phyloP scores from a whole-genome alignment of 2,329 filamentous ascomycete genomes.

The Aspergillus sp. region DNA sequence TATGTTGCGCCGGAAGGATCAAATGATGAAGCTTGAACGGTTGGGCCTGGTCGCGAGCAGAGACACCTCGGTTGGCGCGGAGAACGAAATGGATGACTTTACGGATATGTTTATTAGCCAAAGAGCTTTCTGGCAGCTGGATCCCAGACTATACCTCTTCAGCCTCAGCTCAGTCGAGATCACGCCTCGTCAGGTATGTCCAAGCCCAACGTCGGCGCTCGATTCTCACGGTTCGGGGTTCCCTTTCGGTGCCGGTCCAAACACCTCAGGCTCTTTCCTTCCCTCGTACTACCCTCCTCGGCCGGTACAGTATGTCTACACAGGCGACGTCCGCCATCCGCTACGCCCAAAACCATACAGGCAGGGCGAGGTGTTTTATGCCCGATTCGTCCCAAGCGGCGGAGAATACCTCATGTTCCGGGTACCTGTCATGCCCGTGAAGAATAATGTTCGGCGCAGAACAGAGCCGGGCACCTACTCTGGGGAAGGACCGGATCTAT shows the following conservation, averaged over 20 bases:
- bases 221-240: slow-evolving; percentile 5
- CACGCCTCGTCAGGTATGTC: background rate
- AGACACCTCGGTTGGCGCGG: background rate
- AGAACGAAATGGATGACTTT: background rate
- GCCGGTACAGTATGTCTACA: slow-evolving; percentile 1
- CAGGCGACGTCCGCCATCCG: background rate
- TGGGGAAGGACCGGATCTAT: background rate
- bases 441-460: background rate
- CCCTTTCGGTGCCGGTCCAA: slow-evolving; percentile 7
- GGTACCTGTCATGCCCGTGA: background rate
- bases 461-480: background rate
- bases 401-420: slow-evolving; percentile 1
- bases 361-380: slow-evolving; percentile 8
- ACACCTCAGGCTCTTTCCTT: slow-evolving; percentile 1
- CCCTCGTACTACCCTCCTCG: slow-evolving; percentile 11
- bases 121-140: slow-evolving; percentile 7
- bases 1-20: slow-evolving; percentile 6
- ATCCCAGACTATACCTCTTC: slow-evolving; percentile 6
- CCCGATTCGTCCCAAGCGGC: slow-evolving; percentile 4
- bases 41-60: background rate
- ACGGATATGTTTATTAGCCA: slow-evolving; percentile 5
- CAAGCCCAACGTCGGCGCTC: background rate
- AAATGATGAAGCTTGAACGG: slow-evolving; percentile 2
- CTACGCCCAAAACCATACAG: slow-evolving; percentile 4
- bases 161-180: slow-evolving; percentile 3